Percentiles rank a stretch among this genome's conserved stretches.
Conservation (phyloP, 1,284 basidiomycete genomes). For the Rhodotorula sp. region DNA sequence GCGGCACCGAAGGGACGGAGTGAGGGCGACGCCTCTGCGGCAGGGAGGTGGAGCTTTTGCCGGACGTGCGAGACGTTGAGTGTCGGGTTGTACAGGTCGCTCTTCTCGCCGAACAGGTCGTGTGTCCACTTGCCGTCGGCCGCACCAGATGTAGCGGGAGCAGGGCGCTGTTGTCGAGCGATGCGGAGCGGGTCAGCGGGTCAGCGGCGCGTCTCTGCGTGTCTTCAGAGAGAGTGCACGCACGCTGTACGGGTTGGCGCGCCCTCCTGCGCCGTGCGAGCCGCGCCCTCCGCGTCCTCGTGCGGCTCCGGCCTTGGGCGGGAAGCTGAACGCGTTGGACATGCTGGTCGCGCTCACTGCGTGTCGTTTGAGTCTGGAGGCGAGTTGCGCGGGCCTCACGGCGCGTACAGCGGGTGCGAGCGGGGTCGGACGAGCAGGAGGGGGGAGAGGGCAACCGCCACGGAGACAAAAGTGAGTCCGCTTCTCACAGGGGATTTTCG, state of each 20-base stretch:
- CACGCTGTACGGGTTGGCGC: slow-evolving; percentile 5
- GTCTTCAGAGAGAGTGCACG: not conserved
- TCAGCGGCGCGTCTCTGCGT: not conserved
- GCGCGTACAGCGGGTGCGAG: not conserved
- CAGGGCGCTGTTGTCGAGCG: slow-evolving; percentile 4
- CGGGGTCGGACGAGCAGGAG: not conserved
- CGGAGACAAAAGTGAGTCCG: too few relatives aligned
- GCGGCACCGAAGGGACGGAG: slow-evolving; percentile 30
- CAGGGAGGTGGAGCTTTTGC: not conserved
- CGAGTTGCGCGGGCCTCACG: not conserved
- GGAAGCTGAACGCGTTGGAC: not conserved
- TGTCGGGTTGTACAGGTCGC: slow-evolving; percentile 25
- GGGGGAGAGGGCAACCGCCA: not conserved
- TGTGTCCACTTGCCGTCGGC: slow-evolving; percentile 31
- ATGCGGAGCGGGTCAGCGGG: not conserved
- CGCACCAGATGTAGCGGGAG: not conserved
- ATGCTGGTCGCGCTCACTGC: not conserved
- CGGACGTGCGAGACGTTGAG: slow-evolving; percentile 11
- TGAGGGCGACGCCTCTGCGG: not conserved
- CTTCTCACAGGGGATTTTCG: too few relatives aligned
- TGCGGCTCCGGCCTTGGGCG: not conserved
- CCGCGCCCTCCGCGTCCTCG: not conserved
- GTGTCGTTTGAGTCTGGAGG: too few relatives aligned
- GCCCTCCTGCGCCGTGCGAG: not conserved
- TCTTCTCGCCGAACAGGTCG: slow-evolving; percentile 28